Base-by-base conservation (phyloP, 208 protist genomes). In the Novymonas esmeraldas region DNA sequence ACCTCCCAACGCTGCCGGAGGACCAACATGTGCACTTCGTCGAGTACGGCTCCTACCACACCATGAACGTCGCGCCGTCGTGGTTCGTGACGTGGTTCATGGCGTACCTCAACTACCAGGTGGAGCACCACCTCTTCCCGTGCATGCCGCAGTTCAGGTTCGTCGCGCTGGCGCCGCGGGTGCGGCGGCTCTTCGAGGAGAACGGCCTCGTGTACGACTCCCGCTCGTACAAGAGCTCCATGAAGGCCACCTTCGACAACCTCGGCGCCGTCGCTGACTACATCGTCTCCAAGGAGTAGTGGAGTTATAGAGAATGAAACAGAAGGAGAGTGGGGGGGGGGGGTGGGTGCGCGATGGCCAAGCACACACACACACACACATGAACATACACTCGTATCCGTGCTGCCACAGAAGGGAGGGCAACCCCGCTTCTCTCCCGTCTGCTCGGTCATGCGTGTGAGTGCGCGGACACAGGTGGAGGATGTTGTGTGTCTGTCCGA, bases 41-140 rank as follows among this genome's bases (percentile, higher is more conserved):
- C 5, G 84, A 92, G 73, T 90, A 89, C 70, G 69, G 74, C 18
- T 61, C 74, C 29, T 64, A 82, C 46, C 82, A 89, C 80, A 95
- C 90, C 9, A 90, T 89, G 64, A 81, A 95, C 72, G 80, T 89
- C 22, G 38, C 73, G 11, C 64, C 78, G 18, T 67, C 57, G 68
- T 79, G 57, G 62, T 82, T 90, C 10, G 79, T 84, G 52, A 84
- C 74, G 28, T 95, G 82, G 81, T 85, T 87, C 48, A 91, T 93
- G 81, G 81, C 78, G 11, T 89, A 87, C 70, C 79, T 95, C 36
- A 94, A 94, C 71, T 93, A 68, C 49, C 91, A 96, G 76, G 83
- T 96, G 52, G 85, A 93, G 73, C 91, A 96, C 68, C 91, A 96
- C 56, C 78, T 96, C 14, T 96, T 96, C 64, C 89, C 89, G 4